These are phyloP conservation scores for Neopestalotiopsis sp. DNA, from an alignment of 2,329 filamentous ascomycete genomes.

Conservation along the genomic window DNA sequence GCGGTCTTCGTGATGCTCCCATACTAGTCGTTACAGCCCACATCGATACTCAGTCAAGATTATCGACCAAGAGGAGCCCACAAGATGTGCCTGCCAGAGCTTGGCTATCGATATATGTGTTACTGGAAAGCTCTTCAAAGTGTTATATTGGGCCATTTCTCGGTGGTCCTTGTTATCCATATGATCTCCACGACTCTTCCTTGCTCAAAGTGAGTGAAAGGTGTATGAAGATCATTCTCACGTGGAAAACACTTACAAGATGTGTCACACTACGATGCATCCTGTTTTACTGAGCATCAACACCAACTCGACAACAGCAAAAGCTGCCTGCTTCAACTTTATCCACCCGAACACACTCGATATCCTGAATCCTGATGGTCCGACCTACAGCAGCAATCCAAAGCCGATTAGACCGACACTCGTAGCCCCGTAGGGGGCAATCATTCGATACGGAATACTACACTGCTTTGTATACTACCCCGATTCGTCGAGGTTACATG, in stretches of 20 bases:
- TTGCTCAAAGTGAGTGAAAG: no score
- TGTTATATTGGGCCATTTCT: no score
- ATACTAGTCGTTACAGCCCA: slow-evolving; percentile 4
- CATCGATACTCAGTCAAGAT: neutral
- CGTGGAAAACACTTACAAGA: neutral
- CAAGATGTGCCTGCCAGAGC: neutral
- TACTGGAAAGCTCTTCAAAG: no score
- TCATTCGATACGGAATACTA: no score
- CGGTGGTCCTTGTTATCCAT: no score
- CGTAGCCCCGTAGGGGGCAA: no score
- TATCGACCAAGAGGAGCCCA: neutral
- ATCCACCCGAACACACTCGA: no score
- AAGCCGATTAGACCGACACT: no score
- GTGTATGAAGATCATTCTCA: no score
- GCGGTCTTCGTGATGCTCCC: slow-evolving; percentile 11
- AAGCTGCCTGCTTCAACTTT: neutral
- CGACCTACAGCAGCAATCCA: slow-evolving; percentile 11
- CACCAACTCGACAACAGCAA: neutral
- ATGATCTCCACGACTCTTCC: neutral
- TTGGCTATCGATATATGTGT: neutral
- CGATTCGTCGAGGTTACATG: no score
- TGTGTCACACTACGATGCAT: neutral
- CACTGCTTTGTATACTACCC: no score
- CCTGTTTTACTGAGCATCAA: neutral
- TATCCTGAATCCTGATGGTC: neutral